Conservation (phyloP, 1,284 basidiomycete genomes). For the Rhodotorula sp. region DNA sequence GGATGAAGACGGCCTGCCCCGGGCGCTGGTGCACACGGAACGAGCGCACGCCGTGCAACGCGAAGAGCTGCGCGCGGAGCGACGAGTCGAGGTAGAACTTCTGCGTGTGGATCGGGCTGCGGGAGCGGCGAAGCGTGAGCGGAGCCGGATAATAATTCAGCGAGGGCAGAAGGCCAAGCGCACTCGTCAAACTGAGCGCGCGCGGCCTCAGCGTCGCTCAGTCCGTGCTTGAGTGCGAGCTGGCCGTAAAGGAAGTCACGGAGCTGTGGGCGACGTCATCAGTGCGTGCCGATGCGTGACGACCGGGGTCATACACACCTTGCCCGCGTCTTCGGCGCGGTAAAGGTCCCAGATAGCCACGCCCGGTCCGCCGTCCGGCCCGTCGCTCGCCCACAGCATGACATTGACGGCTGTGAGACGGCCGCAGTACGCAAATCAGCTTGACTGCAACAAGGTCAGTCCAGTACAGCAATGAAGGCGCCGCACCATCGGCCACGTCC, state of each 20-base stretch:
- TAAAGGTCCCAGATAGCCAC: constrained; percentile 92
- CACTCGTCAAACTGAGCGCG: constrained; percentile 34
- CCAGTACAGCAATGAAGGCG: too few species aligned
- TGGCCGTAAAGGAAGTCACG: constrained; percentile 66
- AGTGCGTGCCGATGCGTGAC: neutral
- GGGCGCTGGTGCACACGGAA: constrained; percentile 84
- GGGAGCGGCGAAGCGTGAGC: neutral
- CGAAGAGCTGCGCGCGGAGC: constrained; percentile 67
- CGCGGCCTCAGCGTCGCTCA: constrained; percentile 19
- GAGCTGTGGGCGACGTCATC: constrained; percentile 52
- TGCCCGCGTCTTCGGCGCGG: constrained; percentile 76
- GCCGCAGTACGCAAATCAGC: neutral
- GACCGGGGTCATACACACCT: constrained; percentile 36
- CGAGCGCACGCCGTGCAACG: constrained; percentile 69
- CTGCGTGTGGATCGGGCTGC: constrained; percentile 83
- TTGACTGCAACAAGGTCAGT: too few species aligned
- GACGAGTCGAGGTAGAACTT: constrained; percentile 76
- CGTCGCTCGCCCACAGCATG: constrained; percentile 72
- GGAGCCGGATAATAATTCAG: too few species aligned
- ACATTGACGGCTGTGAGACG: constrained; percentile 70
- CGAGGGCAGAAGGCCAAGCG: neutral
- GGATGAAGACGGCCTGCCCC: constrained; percentile 93
- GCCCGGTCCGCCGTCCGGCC: constrained; percentile 67
- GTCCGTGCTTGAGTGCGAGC: constrained; percentile 46
- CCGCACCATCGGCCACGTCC: constrained; percentile 78